Evolutionary conservation across 192 early-diverging fungal species (phyloP), one percentile per base, ranked within the genome.

Genomic region (Coemansia sp.): DNA sequence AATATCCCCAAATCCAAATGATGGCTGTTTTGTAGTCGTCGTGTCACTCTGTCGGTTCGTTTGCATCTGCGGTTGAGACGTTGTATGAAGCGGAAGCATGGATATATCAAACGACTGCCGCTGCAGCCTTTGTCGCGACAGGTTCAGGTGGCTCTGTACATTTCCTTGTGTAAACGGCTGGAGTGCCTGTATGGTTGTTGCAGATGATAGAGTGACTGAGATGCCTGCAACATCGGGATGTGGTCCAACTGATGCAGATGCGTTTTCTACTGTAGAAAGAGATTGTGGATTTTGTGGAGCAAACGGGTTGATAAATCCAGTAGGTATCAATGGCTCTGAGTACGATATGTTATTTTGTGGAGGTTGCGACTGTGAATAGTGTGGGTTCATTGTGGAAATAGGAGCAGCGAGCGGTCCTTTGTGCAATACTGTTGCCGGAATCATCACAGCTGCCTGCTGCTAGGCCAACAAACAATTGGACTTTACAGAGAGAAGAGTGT

Each of bases 61-160:
- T 22, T 63, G 70, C 10, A 25, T 20, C 25, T 56, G 66, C 20
- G 39, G 56, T 38, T 44, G 56, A 17, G 49, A 16, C 22, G 40
- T 42, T 32, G 38, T 38, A 17, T 64, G 66, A 5, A 64, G 22
- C 7, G 67, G 69, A n/a, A 72, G 57, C 63, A 63, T 59, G 0
- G 75, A 61, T 13, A 69, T 19, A 58, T 77, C 70, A 42, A 77
- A 65, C 16, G 75, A 77, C 62, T 66, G 75, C n/a, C 75, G 65
- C 42, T 71, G 75, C 19, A 62, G 45, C 39, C 53, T 56, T 56
- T 64, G 63, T 4, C 44, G 57, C 5, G 22, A 55, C 39, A 57
- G 39, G 43, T 45, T 45, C 59, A 54, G 64, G 19, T 59, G 67
- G 40, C 53, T 56, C 42, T 58, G 67, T 57, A 41, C 56, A 43